Base-by-base conservation (phyloP, 139 green algal species). In the Chlamydomonas sp. region DNA sequence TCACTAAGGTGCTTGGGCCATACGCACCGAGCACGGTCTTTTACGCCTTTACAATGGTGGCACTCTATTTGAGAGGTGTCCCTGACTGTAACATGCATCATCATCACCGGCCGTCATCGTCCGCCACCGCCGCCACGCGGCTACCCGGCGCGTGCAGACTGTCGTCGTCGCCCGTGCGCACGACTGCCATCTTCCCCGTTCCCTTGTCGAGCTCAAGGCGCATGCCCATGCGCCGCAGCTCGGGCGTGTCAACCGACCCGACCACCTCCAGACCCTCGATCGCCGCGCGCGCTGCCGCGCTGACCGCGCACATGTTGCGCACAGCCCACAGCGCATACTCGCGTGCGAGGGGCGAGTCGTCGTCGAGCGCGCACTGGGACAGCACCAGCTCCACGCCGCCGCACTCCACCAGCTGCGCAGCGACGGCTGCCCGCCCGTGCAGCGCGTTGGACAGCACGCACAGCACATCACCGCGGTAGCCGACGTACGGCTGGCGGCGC, bases 271-370 rank as follows among this genome's bases (percentile, higher is more conserved):
- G 26, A 4, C 57, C 67, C 24, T 73, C 28, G 10, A 69, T 69
- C 58, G 22, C 22, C 31, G 57, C 57, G 31, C 72, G 66, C 33
- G 83, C 83, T 33, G 62, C 82, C 34, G 76, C 75, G 59, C 69
- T 87, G 39, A 72, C 87, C 47, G 89, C 84, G 72, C 90, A 92
- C 70, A 97, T 67, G 74, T 97, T 97, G 30, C 92, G 83, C 65
- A 97, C 72, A 0, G 73, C 88, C 88, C 87, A 97, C 50, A 97
- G 79, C 38, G 82, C 91, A 88, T 90, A 97, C 79, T 97, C 92
- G 0, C 88, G 75, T 2, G 89, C 85, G 57, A 95, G 48, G 2
- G 89, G 89, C 28, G 76, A 83, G 1, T 66, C 33, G 2, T 83
- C 72, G 54, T 95, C 87, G 29, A 89, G 57, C 72, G 89, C 74